A percentile compares a stretch with the other conserved stretches of the same genome.
phyloP scores from a whole-genome alignment of 2,329 filamentous ascomycete species.

The Dactylellina leptospora region DNA sequence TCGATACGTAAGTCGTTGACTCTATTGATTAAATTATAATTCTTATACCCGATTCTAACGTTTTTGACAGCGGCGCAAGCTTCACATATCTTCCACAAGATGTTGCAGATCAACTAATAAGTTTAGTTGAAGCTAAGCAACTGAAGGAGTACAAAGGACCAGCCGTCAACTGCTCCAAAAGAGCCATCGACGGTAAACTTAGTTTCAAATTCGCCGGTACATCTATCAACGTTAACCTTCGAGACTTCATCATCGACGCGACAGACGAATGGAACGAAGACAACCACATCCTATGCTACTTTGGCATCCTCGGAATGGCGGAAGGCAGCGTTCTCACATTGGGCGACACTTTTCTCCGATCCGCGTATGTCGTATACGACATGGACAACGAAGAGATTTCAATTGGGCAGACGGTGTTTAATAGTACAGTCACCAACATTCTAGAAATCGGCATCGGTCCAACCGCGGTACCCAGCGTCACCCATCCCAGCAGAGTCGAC shows the following conservation, averaged over 20 bases:
- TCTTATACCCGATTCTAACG: conserved; percentile 6
- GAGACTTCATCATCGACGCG: conserved; percentile 66
- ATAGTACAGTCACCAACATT: conserved; percentile 65
- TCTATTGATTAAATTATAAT: background rate
- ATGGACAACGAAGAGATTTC: conserved; percentile 76
- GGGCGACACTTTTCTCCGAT: conserved; percentile 78
- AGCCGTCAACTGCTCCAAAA: conserved; percentile 70
- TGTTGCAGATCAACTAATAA: conserved; percentile 47
- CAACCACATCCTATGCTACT: conserved; percentile 69
- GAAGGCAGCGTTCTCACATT: conserved; percentile 68
- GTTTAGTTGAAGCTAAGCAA: conserved; percentile 64
- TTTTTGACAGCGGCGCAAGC: conserved; percentile 53
- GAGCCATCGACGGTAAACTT: conserved; percentile 61
- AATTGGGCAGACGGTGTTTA: conserved; percentile 73
- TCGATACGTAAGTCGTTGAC: conserved; percentile 67
- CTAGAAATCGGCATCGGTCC: conserved; percentile 67
- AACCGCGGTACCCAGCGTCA: conserved; percentile 67
- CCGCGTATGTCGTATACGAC: conserved; percentile 79
- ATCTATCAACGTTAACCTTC: conserved; percentile 67
- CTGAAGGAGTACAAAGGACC: conserved; percentile 66
- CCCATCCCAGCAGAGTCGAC: conserved; percentile 64
- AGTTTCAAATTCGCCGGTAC: conserved; percentile 68
- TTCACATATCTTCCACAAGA: conserved; percentile 56
- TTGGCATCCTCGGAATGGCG: conserved; percentile 72
- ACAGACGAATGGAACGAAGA: conserved; percentile 66